Conservation (phyloP, 441 rosid species). For the Pelargonium myrrhifolium region DNA sequence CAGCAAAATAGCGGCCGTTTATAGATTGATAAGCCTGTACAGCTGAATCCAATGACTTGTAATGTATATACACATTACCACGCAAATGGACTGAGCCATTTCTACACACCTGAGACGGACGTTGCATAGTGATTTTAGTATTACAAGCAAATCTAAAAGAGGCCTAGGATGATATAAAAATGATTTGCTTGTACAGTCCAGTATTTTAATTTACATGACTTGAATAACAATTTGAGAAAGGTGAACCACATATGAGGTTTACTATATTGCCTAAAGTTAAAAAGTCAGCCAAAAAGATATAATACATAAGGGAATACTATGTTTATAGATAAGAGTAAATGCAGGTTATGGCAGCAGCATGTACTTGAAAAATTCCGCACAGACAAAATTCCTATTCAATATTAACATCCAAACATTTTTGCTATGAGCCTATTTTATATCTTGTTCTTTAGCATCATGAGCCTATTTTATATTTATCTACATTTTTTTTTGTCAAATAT, state of each 20-base stretch:
- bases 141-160: conserved; percentile 10
- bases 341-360: not conserved
- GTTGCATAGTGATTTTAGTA: conserved; percentile 10
- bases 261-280: not conserved
- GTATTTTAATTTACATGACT: not conserved
- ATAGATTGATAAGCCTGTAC: conserved; percentile 51
- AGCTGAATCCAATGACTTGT: conserved; percentile 74
- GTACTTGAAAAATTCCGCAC: not conserved
- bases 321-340: not conserved
- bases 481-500: too few relatives aligned
- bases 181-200: not conserved
- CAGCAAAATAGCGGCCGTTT: conserved; percentile 86
- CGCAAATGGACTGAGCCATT: conserved; percentile 83
- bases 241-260: conserved; percentile 2
- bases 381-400: not conserved
- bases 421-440: too few relatives aligned
- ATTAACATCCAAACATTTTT: not conserved
- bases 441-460: not conserved
- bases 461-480: too few relatives aligned
- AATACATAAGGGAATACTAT: not conserved
- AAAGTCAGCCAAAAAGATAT: not conserved
- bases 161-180: not conserved
- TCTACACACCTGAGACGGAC: conserved; percentile 60
- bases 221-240: not conserved
- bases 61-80: conserved; percentile 87